Evolutionary conservation across 176 grass and related monocot genomes (phyloP), one percentile per base, ranked within the genome.

Genomic region (Lolium perenne): DNA sequence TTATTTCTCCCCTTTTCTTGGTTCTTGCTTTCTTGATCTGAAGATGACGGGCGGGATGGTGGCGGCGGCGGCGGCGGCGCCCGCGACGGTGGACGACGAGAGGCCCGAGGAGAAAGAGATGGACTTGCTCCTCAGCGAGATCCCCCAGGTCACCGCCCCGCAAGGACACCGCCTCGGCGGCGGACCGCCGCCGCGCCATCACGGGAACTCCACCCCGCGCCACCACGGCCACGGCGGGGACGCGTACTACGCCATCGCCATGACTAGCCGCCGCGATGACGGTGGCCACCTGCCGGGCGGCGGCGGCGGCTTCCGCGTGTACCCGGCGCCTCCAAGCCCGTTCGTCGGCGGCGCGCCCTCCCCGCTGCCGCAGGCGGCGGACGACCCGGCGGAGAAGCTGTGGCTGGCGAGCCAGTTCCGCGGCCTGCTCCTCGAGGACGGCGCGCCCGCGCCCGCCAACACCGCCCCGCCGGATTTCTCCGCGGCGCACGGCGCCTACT

Each of bases 91-190:
- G 64, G 76, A 23, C 15, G 62, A 77, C 10, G 80, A 83, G 67
- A 48, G 73, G 41, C 67, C 78, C 48, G 85, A 91, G 88, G 90
- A 92, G 59, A 91, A 74, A 86, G 92, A 97, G 87, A 93, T 94
- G 68, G 92, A 93, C 68, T 79, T 90, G 83, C 75, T 97, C 20
- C 83, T 91, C 50, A 78, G 84, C 74, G 92, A 94, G 83, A 90
- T 93, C 68, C 84, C 88, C 17, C 86, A 85, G 38, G 80, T 69
- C 56, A 85, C 92, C 15, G 83, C 90, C 38, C 90, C 82, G n/a
- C 83, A 88, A 45, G 80, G 43, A 23, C 85, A 84, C 22, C 58
- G 64, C 54, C 54, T 18, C 23, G 74, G 58, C 46, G 38, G 55
- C 38, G 77, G 38, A 1, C 48, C 63, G 26, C 63, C 63, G 63